Evolutionary conservation across 2,329 filamentous ascomycete genomes (phyloP), one percentile per base, ranked within the genome.

Genomic region (Pseudonectria buxi): DNA sequence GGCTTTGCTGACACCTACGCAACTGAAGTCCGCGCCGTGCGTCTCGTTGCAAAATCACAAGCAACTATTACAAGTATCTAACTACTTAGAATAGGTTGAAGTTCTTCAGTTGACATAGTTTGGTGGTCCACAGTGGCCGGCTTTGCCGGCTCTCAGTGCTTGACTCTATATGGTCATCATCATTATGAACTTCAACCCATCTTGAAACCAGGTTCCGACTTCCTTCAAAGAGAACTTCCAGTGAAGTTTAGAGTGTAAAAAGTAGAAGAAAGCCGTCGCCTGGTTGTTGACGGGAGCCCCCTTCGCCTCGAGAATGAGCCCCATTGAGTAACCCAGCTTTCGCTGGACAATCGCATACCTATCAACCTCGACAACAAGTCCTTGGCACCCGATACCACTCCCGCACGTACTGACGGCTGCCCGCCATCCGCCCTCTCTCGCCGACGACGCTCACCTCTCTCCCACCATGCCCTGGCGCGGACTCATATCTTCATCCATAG

Each of bases 301-400:
- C 87, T 22, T 95, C 88, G 89, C 84, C 76, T 88, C 90, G 84
- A 95, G 87, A 95, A 95, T 96, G 88, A 95, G 90, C 90, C 90
- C 90, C 90, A 94, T 96, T 88, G 89, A 95, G 90, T 96, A 94
- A 95, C 86, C 74, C 66, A 62, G 67, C 51, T 55, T 51, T 59
- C 50, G 43, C 57, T 52, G 60, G 68, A 85, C 86, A 95, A 95
- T 95, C 90, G 89, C 90, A 95, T 96, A 81, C 83, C 90, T 95
- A 79, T 94, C 73, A 77, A 86, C 74, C 83, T 80, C 81, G 90
- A 95, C 90, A 83, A 95, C 83, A 76, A 71, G 67, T 62, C 71
- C 66, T 72, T 68, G 63, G 72, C 77, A 71, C 58, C 61, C 57
- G 60, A 56, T 41, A 40, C 61, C 56, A 44, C 51, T 49, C 43